phyloP scores from a whole-genome alignment of 106 monocot species.

The Xerophyta viscosa region DNA sequence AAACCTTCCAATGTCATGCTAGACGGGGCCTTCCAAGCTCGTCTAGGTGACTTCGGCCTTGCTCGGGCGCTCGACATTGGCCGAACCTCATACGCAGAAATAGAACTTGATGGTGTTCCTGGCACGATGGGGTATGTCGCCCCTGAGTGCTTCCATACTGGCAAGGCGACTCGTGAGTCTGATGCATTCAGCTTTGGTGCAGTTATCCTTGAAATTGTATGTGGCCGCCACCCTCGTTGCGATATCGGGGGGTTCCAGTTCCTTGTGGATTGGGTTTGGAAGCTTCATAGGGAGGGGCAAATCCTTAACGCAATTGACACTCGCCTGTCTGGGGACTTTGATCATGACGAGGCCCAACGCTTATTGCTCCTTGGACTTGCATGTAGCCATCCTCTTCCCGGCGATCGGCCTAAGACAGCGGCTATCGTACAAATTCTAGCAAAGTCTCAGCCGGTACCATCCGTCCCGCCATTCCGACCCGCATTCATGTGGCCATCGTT shows the following conservation, averaged over 20 bases:
- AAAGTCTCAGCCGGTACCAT: background rate
- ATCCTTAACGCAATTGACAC: conserved; percentile 6
- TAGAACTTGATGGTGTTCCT: background rate
- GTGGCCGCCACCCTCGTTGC: conserved; percentile 9
- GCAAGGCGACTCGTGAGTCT: conserved; percentile 9
- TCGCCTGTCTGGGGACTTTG: background rate
- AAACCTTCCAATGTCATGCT: conserved; percentile 22
- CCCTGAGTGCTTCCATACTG: conserved; percentile 7
- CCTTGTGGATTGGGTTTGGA: conserved; percentile 18
- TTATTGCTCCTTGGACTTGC: conserved; percentile 6
- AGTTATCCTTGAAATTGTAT: conserved; percentile 16
- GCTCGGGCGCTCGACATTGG: conserved; percentile 13
- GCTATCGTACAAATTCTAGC: background rate
- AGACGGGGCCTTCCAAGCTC: conserved; percentile 9
- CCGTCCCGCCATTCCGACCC: conserved; percentile 3
- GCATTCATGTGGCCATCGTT: background rate
- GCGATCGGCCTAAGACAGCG: background rate
- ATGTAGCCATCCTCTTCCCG: conserved; percentile 6
- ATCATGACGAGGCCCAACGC: conserved; percentile 1
- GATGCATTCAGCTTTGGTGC: conserved; percentile 23
- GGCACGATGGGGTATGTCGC: conserved; percentile 27
- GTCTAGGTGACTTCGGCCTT: conserved; percentile 20
- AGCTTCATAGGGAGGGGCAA: conserved; percentile 9
- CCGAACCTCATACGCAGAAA: background rate
- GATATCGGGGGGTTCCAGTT: background rate